Evolutionary conservation across 2,329 filamentous ascomycete genomes (phyloP), one percentile per base, ranked within the genome.

Genomic region (Westerdykella sp.): DNA sequence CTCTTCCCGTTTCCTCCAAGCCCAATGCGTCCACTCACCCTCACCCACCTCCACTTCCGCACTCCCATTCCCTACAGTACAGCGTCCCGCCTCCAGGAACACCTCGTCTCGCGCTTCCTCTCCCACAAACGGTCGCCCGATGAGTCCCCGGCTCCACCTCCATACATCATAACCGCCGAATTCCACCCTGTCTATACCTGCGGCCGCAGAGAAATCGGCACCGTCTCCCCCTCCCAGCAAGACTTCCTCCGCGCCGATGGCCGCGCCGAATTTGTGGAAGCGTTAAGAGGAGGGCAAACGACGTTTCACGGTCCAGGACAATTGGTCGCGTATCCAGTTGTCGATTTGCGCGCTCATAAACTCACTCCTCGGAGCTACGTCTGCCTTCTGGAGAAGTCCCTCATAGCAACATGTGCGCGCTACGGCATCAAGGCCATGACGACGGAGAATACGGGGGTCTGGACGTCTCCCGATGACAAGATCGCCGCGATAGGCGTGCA

Each of bases 291-390:
- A 48, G 93, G 93, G 0, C 81, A 95, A 52, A 90, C 87, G 0
- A 97, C 93, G 2, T 97, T 95, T 71, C 93, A 98, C 64, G 93
- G 91, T 0, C 93, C 91, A 0, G 91, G 91, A 0, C 93, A 98
- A 65, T 70, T 95, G 39, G 86, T 96, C 30, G 80, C 90, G n/a
- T 98, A 95, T 73, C 88, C 91, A 3, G 80, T 96, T 40, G 65
- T 95, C n/a, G 88, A 95, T 65, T 76, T 97, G 44, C 80, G 79
- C 42, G 74, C 78, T 10, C 78, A 88, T 51, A 69, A 71, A 0
- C 71, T 93, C 15, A 82, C 78, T 4, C 84, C 93, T 11, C 74
- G 87, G 14, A 79, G 78, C 48, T 95, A 95, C 68, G 84, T 95
- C 5, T 76, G 80, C 30, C 67, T 89, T 25, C 75, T 98, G 1